These are phyloP conservation scores for Aspergillus diversus DNA, from an alignment of 495 filamentous ascomycete genomes.

Conservation along the genomic window DNA sequence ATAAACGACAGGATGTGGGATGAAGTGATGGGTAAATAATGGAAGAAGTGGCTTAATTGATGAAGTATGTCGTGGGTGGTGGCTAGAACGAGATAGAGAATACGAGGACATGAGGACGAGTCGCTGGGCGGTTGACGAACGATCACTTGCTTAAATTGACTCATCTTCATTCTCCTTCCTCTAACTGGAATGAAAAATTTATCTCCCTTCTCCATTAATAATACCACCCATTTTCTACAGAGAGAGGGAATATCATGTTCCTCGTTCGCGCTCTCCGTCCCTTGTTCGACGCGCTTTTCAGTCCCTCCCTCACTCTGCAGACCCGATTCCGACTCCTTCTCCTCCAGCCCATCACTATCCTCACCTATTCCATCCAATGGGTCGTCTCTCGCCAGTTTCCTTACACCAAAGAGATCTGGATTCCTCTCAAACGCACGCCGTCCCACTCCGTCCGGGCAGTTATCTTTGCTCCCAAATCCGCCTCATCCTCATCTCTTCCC, in stretches of 20 bases:
- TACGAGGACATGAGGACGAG: too few relatives aligned
- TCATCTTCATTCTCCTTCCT: too few relatives aligned
- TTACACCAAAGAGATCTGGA: neutral
- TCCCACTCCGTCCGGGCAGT: constrained; percentile 11
- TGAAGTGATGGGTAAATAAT: neutral
- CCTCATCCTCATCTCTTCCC: neutral
- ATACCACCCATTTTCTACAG: neutral
- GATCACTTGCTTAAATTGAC: too few relatives aligned
- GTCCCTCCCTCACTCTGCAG: constrained; percentile 2
- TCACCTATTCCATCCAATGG: constrained; percentile 19
- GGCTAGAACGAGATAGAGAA: neutral
- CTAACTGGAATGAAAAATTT: neutral
- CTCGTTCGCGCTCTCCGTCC: constrained; percentile 9
- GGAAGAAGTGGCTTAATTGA: neutral
- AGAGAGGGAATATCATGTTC: neutral
- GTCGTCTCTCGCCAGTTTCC: constrained; percentile 4
- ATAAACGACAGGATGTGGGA: neutral
- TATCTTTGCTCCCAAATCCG: neutral
- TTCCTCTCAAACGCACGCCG: constrained; percentile 12
- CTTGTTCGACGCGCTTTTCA: constrained; percentile 11
- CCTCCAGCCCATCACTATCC: constrained; percentile 13
- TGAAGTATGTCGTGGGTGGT: neutral
- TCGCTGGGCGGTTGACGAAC: too few relatives aligned
- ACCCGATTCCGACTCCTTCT: constrained; percentile 11
- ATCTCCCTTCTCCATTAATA: neutral